Evolutionary conservation across 768 basidiomycete genomes (phyloP), one percentile per base, ranked within the genome.

Genomic region (Cyathus striatus): DNA sequence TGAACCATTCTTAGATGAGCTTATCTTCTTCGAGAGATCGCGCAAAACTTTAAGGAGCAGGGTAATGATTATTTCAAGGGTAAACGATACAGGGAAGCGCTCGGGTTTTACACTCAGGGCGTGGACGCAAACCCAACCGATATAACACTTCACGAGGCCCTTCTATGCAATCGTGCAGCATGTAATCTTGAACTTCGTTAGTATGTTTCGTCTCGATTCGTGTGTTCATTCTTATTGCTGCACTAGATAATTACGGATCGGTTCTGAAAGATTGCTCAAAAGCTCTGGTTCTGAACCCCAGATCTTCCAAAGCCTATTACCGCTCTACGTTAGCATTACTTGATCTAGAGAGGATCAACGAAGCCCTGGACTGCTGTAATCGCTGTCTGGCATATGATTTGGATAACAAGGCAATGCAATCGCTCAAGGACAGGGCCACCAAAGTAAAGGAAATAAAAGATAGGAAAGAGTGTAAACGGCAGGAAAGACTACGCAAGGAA

Each of bases 61-160:
- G 96, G 93, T 4, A 98, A 97, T 58, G 92, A 94, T 43, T 90
- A 95, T 55, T 95, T 88, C 67, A 84, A 81, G 50, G 85, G 84
- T 22, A 90, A 89, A 56, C 78, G 89, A 33, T 87, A 79, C 61
- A 78, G 89, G 26, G 93, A 98, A 60, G 96, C 96, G 1, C 47
- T 84, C 6, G 79, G 81, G 1, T 96, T 97, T 60, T 99, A 98
- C 60, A 81, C 84, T 0, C 89, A 94, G 59, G 95, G 87, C 1
- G 53, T 98, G 20, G 90, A 93, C 43, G 89, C 86, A 16, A 80
- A 87, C 44, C 90, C 93, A 7, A 76, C 78, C 21, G 81, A 90
- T 49, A 43, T 49, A 6, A 47, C 51, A 12, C 53, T 90, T 7
- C 66, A 67, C 35, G 85, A 86, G 49, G 82, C 82, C 0, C 68